These are phyloP conservation scores for Pichia paraexigua DNA, from an alignment of 805 yeast genomes.

Conservation along the genomic window DNA sequence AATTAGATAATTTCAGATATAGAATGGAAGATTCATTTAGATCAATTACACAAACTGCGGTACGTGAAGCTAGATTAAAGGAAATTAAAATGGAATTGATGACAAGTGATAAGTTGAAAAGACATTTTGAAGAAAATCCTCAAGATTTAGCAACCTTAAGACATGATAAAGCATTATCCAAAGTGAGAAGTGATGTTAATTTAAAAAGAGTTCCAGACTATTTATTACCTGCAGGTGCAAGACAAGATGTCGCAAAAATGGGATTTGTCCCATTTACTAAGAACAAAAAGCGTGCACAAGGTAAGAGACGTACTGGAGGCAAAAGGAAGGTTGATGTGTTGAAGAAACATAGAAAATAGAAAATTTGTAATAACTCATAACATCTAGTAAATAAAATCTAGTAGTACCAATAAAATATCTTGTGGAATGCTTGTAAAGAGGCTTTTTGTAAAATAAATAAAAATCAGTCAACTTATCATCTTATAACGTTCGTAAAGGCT, in stretches of 20 bases:
- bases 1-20: constrained; percentile 92
- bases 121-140: constrained; percentile 96
- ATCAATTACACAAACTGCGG: constrained; percentile 81
- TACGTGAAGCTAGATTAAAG: constrained; percentile 87
- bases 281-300: constrained; percentile 25
- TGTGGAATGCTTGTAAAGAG: too few relatives aligned
- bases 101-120: constrained; percentile 80
- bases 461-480: not conserved
- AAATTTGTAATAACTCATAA: not conserved
- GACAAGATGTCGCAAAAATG: constrained; percentile 45
- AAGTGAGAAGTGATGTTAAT: constrained; percentile 74
- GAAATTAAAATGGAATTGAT: constrained; percentile 83
- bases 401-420: too few relatives aligned
- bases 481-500: too few relatives aligned
- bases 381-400: too few relatives aligned
- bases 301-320: constrained; percentile 21
- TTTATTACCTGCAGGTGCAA: constrained; percentile 71
- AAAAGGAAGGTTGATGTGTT: constrained; percentile 45
- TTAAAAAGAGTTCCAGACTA: constrained; percentile 91
- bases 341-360: constrained; percentile 31
- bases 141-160: constrained; percentile 83
- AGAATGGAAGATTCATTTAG: constrained; percentile 96
- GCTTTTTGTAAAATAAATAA: too few relatives aligned
- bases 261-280: constrained; percentile 66
- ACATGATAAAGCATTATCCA: constrained; percentile 85